These are phyloP conservation scores for Schwanniomyces vanrijiae DNA, from an alignment of 805 yeast species.

Conservation along the genomic window DNA sequence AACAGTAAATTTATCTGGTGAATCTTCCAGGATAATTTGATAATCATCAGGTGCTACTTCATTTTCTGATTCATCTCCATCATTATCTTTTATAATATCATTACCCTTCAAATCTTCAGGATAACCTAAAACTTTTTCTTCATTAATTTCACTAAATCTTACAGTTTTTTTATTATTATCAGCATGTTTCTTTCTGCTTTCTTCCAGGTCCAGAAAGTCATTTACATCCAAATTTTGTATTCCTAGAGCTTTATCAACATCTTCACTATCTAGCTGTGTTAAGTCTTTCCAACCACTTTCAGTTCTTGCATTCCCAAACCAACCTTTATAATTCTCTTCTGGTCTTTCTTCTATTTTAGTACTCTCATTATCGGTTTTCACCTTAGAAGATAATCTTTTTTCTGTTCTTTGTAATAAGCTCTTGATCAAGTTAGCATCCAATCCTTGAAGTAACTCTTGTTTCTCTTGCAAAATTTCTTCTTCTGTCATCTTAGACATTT, in stretches of 20 bases:
- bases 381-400: slow-evolving; percentile 28
- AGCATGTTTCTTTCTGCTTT: slow-evolving; percentile 3
- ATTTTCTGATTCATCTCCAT: slow-evolving; percentile 44
- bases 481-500: slow-evolving; percentile 58
- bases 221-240: slow-evolving; percentile 16
- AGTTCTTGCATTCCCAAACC: slow-evolving; percentile 42
- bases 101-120: slow-evolving; percentile 39
- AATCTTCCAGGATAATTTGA: slow-evolving; percentile 32
- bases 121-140: slow-evolving; percentile 17
- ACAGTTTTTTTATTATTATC: slow-evolving; percentile 23
- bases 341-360: slow-evolving; percentile 2
- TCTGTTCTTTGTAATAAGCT: slow-evolving; percentile 58
- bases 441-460: slow-evolving; percentile 60
- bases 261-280: slow-evolving; percentile 32
- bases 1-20: slow-evolving; percentile 45
- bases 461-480: slow-evolving; percentile 65
- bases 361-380: background rate
- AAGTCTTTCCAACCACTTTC: slow-evolving; percentile 31
- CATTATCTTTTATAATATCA: slow-evolving; percentile 51
- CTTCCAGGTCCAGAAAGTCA: slow-evolving; percentile 8
- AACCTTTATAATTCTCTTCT: slow-evolving; percentile 42
- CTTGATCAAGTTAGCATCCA: slow-evolving; percentile 69
- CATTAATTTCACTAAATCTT: slow-evolving; percentile 28
- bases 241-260: slow-evolving; percentile 40
- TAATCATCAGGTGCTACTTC: slow-evolving; percentile 42